Conservation (phyloP, 148 eudicot species). For the Rhododendron williamsianum region DNA sequence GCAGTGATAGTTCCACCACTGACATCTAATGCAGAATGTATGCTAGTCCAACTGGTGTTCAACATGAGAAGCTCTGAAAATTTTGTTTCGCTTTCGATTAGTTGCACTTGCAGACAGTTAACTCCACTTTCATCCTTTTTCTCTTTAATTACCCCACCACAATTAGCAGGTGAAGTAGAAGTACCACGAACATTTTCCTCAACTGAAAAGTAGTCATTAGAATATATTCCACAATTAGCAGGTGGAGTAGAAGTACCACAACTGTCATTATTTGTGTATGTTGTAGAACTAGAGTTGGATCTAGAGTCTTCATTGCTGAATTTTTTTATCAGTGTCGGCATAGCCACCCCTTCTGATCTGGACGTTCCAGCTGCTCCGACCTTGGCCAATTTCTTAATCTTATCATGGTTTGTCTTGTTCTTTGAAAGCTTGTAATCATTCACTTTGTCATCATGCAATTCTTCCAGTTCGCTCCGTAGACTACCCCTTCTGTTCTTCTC, state of each 20-base stretch:
- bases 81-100: neutral
- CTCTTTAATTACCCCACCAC: neutral
- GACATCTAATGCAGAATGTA: neutral
- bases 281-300: neutral
- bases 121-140: neutral
- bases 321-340: neutral
- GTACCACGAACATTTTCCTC: neutral
- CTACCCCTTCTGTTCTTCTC: slow-evolving; percentile 4
- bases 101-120: neutral
- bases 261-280: neutral
- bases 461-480: neutral
- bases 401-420: neutral
- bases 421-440: neutral
- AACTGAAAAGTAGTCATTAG: slow-evolving; percentile 1
- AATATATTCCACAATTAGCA: neutral
- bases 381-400: neutral
- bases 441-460: neutral
- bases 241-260: slow-evolving; percentile 8
- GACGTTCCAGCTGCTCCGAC: slow-evolving; percentile 3
- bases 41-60: neutral
- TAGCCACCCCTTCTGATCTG: neutral
- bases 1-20: neutral
- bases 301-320: neutral
- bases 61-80: neutral
- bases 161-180: neutral